Percentiles rank a stretch among this genome's conserved stretches.
Evolutionary conservation across 768 basidiomycete genomes (phyloP).

Genomic region (Calocera viscosa): DNA sequence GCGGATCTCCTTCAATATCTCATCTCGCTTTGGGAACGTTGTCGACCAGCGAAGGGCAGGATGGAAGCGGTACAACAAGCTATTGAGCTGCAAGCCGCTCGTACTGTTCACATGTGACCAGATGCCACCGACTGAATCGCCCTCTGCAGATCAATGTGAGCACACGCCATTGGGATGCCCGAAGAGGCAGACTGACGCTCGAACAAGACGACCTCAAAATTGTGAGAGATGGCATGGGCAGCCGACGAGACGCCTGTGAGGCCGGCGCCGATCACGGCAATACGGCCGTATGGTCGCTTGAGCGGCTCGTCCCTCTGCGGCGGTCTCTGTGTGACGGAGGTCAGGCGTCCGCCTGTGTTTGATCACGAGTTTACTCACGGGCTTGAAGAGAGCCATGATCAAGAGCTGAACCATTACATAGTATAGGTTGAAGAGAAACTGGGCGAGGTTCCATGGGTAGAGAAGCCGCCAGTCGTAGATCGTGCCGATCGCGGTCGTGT

Average conservation of each 20-base stretch:
- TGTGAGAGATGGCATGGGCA: constrained; percentile 36
- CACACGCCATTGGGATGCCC: not conserved
- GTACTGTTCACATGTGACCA: constrained; percentile 44
- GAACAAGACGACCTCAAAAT: constrained; percentile 42
- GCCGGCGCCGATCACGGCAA: constrained; percentile 41
- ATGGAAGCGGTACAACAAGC: constrained; percentile 41
- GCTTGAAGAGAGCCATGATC: constrained; percentile 35
- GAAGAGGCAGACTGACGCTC: constrained; percentile 25
- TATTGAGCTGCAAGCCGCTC: constrained; percentile 41
- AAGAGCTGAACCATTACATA: constrained; percentile 31
- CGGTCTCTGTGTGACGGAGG: constrained; percentile 12
- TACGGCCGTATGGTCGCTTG: constrained; percentile 31
- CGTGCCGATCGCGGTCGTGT: not conserved
- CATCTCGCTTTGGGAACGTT: constrained; percentile 38
- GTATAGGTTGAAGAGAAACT: constrained; percentile 16
- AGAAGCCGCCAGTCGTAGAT: constrained; percentile 3
- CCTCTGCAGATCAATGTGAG: constrained; percentile 13
- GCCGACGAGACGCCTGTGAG: constrained; percentile 43
- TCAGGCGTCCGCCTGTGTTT: not conserved
- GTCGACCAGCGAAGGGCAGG: constrained; percentile 35
- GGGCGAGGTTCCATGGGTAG: not conserved
- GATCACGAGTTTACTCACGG: constrained; percentile 19
- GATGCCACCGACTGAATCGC: constrained; percentile 34
- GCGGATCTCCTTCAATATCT: constrained; percentile 37
- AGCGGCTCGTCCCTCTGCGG: constrained; percentile 20